Evolutionary conservation across 805 yeast genomes (phyloP).

Genomic region (Yarrowia osloensis): DNA sequence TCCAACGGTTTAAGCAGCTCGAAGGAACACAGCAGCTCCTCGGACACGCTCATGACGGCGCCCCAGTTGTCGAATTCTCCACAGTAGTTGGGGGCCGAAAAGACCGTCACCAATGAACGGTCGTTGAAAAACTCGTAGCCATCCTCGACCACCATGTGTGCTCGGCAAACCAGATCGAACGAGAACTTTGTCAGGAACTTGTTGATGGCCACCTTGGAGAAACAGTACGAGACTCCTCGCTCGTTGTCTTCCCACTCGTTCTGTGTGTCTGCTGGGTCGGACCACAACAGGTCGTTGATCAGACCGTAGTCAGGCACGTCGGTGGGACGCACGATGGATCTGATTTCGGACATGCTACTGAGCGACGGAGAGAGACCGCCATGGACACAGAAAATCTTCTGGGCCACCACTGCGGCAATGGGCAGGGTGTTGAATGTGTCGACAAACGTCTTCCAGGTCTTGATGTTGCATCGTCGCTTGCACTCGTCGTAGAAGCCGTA

Average conservation of each 20-base stretch:
- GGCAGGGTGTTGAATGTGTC: conserved; percentile 96
- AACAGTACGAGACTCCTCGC: conserved; percentile 80
- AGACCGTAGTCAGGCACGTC: conserved; percentile 85
- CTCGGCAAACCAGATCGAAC: conserved; percentile 79
- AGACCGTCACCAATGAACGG: conserved; percentile 68
- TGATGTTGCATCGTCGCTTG: conserved; percentile 86
- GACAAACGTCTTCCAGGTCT: conserved; percentile 90
- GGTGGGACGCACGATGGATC: conserved; percentile 75
- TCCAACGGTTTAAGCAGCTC: conserved; percentile 93
- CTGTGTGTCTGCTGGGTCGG: conserved; percentile 79
- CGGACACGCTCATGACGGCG: conserved; percentile 92
- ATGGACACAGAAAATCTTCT: conserved; percentile 89
- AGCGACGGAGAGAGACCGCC: conserved; percentile 81
- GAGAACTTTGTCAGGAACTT: conserved; percentile 73
- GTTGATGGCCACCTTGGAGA: conserved; percentile 75
- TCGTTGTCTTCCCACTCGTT: conserved; percentile 90
- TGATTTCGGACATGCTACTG: conserved; percentile 70
- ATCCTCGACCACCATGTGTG: conserved; percentile 86
- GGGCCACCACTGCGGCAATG: conserved; percentile 92
- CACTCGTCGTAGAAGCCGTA: conserved; percentile 95
- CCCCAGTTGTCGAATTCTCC: conserved; percentile 88
- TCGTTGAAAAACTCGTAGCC: conserved; percentile 78
- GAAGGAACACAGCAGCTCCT: conserved; percentile 85
- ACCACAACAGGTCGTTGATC: conserved; percentile 76
- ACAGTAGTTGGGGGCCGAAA: conserved; percentile 69